phyloP scores from a whole-genome alignment of 495 filamentous ascomycete genomes.

The Tetracladium setigerum region DNA sequence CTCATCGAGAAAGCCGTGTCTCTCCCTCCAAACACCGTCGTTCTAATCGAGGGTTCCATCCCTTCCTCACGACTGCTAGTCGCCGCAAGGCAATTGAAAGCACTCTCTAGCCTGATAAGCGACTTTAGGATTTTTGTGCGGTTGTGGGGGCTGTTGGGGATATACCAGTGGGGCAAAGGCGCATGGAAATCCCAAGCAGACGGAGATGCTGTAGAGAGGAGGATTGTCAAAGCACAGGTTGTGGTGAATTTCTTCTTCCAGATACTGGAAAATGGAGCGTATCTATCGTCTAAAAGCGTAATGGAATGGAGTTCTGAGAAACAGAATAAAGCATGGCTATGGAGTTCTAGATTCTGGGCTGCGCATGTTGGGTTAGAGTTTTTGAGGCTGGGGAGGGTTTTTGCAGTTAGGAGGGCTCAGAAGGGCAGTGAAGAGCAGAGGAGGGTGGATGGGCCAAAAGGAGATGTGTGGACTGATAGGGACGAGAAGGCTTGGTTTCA shows the following conservation, averaged over 20 bases:
- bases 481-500: constrained; percentile 31
- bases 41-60: constrained; percentile 21
- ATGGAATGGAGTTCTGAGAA: constrained; percentile 47
- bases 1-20: constrained; percentile 14
- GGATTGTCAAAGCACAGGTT: constrained; percentile 61
- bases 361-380: constrained; percentile 71
- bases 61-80: constrained; percentile 28
- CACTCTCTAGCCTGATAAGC: constrained; percentile 44
- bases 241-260: constrained; percentile 61
- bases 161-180: constrained; percentile 64
- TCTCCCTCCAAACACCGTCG: constrained; percentile 17
- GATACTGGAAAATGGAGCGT: constrained; percentile 75
- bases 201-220: constrained; percentile 2
- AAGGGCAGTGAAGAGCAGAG: constrained; percentile 24
- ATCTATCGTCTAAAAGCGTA: constrained; percentile 63
- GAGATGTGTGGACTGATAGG: constrained; percentile 20
- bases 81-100: constrained; percentile 35
- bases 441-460: constrained; percentile 18
- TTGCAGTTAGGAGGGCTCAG: constrained; percentile 4
- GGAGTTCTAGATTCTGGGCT: constrained; percentile 76
- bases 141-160: constrained; percentile 68
- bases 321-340: constrained; percentile 52
- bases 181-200: constrained; percentile 9
- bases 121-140: constrained; percentile 68
- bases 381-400: constrained; percentile 40